Base-by-base conservation (phyloP, 257 asterid species). In the Cinchona pubescens region DNA sequence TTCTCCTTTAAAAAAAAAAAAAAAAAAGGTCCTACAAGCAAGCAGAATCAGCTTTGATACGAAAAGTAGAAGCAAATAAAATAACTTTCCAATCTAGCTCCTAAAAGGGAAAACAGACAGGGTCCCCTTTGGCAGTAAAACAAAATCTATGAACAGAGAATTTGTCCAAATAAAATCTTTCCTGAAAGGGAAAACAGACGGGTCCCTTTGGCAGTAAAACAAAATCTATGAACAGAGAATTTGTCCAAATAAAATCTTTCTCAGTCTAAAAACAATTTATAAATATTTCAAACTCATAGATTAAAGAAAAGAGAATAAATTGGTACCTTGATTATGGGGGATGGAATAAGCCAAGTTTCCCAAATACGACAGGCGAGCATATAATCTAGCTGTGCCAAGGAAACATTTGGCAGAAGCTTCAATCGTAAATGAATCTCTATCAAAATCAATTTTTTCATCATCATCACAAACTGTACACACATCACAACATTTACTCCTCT, bases 341-440 rank as follows among this genome's bases (percentile, higher is more conserved):
- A 95, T 88, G 18, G 90, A 80, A 84, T 95, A 95, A 81, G 99
- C 97, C 87, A 92, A 83, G 72, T 79, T 85, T 64, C 99, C 98
- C 85, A 95, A 83, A 83, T 86, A 87, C 69, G 96, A 89, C 94
- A 95, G 78, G 69, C 79, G 83, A 62, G 97, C 91, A 85, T 90
- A 91, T 73, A 89, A 89, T 74, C 96, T 85, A 69, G 97, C 94
- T 83, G 97, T 13, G 83, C 80, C 78, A 95, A 82, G 9, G 99
- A 82, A 82, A 95, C 99, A 82, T 82, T 91, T 25, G 80, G 80
- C 13, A 95, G 88, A 49, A 95, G 86, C 80, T 91, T 95, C n/a
- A n/a, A n/a, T n/a, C 7, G 96, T 84, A 75, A 93, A 95, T 16
- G 97, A 90, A 73, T 90, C 87, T 55, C 84, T 83, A 82, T 90